Evolutionary conservation across 768 basidiomycete genomes (phyloP), one percentile per base, ranked within the genome.

Genomic region (Mycena maculata): DNA sequence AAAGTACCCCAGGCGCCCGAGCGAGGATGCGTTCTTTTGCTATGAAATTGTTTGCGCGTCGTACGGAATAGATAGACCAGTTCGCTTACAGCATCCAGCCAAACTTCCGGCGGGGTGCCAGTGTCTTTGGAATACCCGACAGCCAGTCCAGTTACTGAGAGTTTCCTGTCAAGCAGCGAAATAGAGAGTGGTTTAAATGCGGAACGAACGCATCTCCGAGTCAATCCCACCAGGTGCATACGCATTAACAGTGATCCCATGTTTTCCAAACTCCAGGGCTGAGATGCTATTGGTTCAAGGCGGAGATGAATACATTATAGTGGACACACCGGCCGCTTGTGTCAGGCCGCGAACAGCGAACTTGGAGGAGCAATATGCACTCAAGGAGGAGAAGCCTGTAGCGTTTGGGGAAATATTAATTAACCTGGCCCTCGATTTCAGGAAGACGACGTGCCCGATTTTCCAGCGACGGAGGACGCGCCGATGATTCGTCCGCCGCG

Each of bases 401-500:
- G 71, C 52, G 4, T 55, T n/a, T 45, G 7, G 8, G 16, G 41
- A 2, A 55, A 30, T 31, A 27, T 31, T 15, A 6, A n/a, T 22
- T 30, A 39, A 20, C 33, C 33, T 6, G 33, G 6, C 33, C 33
- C 33, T 36, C 33, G 33, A 20, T 52, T 57, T 13, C 48, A 60
- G 20, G 28, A 8, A 38, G 31, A 38, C 41, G 23, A 30, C 38
- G 5, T 16, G 71, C 67, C 68, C 38, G 38, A 22, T 33, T 73
- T 73, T 11, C 69, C 73, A 16, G 45, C 36, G 9, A 66, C 12
- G 2, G 70, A 72, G 45, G 65, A 68, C 0, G 72, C 71, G 39
- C 80, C 83, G 23, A 84, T 76, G 2, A 83, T 79, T 2, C 81
- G 61, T 0, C 83, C 81, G 0, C 82, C 80, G 1, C 68, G 69